Percentiles rank a stretch among this genome's conserved stretches.
phyloP scores from a whole-genome alignment of 2,329 filamentous ascomycete genomes.

The Aspergillus nomiae region DNA sequence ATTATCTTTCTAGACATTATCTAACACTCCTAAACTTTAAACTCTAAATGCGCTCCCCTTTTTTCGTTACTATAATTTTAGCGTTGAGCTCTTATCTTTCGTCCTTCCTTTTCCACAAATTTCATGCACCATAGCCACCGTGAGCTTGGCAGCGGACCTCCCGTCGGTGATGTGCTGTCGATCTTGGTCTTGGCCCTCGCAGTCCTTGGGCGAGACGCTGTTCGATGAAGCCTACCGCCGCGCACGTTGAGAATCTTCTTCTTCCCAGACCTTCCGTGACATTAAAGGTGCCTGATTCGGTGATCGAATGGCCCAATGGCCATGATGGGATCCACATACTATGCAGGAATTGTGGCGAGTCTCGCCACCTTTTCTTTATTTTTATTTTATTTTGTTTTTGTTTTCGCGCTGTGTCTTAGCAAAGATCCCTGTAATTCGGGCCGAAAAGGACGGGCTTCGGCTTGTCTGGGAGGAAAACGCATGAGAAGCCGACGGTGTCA shows the following conservation, averaged over 20 bases:
- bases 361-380: neutral
- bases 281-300: neutral
- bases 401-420: neutral
- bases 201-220: slow-evolving; percentile 17
- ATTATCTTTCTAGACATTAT: neutral
- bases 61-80: neutral
- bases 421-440: neutral
- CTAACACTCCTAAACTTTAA: neutral
- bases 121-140: slow-evolving; percentile 24
- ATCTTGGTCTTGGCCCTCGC: slow-evolving; percentile 31
- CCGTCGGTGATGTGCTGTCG: slow-evolving; percentile 30
- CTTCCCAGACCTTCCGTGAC: slow-evolving; percentile 9
- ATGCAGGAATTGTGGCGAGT: neutral
- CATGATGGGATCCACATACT: neutral
- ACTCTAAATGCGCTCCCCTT: neutral
- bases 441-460: slow-evolving; percentile 2
- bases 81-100: neutral
- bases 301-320: neutral
- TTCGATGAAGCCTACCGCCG: slow-evolving; percentile 9
- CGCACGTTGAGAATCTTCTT: slow-evolving; percentile 15
- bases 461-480: neutral
- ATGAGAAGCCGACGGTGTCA: neutral
- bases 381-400: neutral
- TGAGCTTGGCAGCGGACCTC: slow-evolving; percentile 35
- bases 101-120: slow-evolving; percentile 4